A percentile compares a stretch with the other conserved stretches of the same genome.
These are phyloP conservation scores for Saccharum hybrid DNA, from an alignment of 202 grass and related monocot species.

Conservation along the genomic window DNA sequence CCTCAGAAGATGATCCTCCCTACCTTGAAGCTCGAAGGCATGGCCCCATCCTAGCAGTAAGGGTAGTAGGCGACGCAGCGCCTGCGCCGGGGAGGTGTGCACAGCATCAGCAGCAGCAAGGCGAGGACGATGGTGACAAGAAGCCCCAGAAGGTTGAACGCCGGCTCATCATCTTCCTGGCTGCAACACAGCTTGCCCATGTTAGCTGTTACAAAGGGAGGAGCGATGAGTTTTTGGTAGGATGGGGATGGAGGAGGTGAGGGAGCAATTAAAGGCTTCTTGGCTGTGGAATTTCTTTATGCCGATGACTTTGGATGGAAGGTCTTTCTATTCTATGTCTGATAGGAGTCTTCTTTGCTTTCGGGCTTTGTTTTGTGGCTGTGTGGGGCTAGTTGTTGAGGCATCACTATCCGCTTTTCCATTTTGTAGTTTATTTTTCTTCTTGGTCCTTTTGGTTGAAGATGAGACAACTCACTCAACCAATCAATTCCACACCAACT, in stretches of 20 bases:
- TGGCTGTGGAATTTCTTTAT: slow-evolving; percentile 1
- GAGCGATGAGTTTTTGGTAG: slow-evolving; percentile 3
- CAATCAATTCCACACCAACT: slow-evolving; percentile 36
- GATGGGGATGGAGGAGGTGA: slow-evolving; percentile 6
- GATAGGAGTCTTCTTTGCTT: slow-evolving; percentile 30
- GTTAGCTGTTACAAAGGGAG: neutral
- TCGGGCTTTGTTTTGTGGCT: slow-evolving; percentile 12
- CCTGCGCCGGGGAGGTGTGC: slow-evolving; percentile 58
- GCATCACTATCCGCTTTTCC: slow-evolving; percentile 38
- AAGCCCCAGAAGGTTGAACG: slow-evolving; percentile 56
- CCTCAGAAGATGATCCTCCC: slow-evolving; percentile 8
- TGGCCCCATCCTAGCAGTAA: slow-evolving; percentile 42
- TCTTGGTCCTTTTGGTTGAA: slow-evolving; percentile 14
- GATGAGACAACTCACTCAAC: slow-evolving; percentile 21
- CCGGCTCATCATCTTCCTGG: slow-evolving; percentile 50
- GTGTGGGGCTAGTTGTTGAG: slow-evolving; percentile 35
- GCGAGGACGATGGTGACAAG: slow-evolving; percentile 60
- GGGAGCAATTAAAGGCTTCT: neutral
- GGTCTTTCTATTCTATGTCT: slow-evolving; percentile 12
- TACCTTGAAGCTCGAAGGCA: neutral
- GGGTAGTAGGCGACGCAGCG: slow-evolving; percentile 54
- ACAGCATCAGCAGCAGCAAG: slow-evolving; percentile 69
- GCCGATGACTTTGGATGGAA: neutral
- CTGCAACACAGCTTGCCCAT: slow-evolving; percentile 87
- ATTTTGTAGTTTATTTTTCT: slow-evolving; percentile 11